These are phyloP conservation scores for Neurospora sp. DNA, from an alignment of 2,329 filamentous ascomycete species.

Conservation along the genomic window DNA sequence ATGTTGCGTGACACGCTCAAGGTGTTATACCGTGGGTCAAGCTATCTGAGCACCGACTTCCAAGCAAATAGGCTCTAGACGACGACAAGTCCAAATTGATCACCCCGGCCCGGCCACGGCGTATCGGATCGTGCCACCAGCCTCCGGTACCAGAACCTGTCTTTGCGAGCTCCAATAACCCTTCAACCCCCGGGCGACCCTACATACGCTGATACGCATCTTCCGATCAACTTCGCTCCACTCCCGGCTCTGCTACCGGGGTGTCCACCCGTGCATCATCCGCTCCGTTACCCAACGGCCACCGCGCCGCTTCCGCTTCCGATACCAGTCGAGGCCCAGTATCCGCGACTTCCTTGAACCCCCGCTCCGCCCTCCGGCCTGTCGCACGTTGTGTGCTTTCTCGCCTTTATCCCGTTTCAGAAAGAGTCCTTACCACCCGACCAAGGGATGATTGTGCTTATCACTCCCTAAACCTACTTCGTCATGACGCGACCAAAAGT, in stretches of 20 bases:
- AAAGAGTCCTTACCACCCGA: slow-evolving; percentile 16
- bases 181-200: slow-evolving; percentile 4
- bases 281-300: slow-evolving; percentile 13
- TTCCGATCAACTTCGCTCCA: slow-evolving; percentile 15
- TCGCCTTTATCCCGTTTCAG: slow-evolving; percentile 1
- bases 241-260: slow-evolving; percentile 18
- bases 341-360: slow-evolving; percentile 2
- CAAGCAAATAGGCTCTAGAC: background rate
- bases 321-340: slow-evolving; percentile 11
- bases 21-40: background rate
- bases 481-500: slow-evolving; percentile 45
- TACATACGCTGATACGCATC: slow-evolving; percentile 8
- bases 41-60: background rate
- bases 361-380: slow-evolving; percentile 4
- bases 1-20: background rate
- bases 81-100: background rate
- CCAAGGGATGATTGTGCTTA: slow-evolving; percentile 17
- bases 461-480: slow-evolving; percentile 15
- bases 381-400: background rate
- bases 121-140: slow-evolving; percentile 19
- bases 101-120: slow-evolving; percentile 8
- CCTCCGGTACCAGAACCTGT: slow-evolving; percentile 13
- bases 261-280: slow-evolving; percentile 19
- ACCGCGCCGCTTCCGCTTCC: slow-evolving; percentile 16
- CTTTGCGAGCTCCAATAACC: slow-evolving; percentile 10